Evolutionary conservation across 225 moss, liverwort and hornwort species (phyloP).

Genomic region (Bryum argenteum): DNA sequence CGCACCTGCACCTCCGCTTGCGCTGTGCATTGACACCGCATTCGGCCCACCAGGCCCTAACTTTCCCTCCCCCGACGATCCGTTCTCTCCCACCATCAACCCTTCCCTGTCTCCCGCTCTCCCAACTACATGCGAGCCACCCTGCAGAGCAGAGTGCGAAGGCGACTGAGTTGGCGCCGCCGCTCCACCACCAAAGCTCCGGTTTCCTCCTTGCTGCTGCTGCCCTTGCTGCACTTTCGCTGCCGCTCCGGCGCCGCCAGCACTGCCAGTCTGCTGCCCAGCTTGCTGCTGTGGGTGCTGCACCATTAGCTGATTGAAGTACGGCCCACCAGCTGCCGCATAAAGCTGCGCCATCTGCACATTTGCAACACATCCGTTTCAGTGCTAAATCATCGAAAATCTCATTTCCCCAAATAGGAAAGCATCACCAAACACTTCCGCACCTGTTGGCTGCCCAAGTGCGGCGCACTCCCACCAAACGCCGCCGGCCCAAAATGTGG

Average conservation of each 20-base stretch:
- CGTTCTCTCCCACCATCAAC: conserved; percentile 48
- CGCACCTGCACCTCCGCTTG: not conserved
- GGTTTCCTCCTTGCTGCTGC: conserved; percentile 53
- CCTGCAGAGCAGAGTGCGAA: conserved; percentile 53
- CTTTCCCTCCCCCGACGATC: conserved; percentile 67
- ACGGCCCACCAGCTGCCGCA: conserved; percentile 53
- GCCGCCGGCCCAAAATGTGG: conserved; percentile 64
- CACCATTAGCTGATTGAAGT: conserved; percentile 72
- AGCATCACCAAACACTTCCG: not conserved
- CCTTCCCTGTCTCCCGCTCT: conserved; percentile 62
- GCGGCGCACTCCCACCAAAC: conserved; percentile 55
- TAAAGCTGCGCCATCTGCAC: conserved; percentile 77
- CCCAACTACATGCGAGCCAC: conserved; percentile 45
- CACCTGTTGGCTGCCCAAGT: conserved; percentile 72
- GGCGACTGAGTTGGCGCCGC: conserved; percentile 51
- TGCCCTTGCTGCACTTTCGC: conserved; percentile 53
- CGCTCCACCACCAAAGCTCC: conserved; percentile 47
- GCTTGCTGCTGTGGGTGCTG: conserved; percentile 56
- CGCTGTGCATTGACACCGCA: conserved; percentile 38
- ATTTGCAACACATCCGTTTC: not conserved
- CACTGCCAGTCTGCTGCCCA: conserved; percentile 48
- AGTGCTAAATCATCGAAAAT: not conserved
- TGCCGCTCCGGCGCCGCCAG: conserved; percentile 29
- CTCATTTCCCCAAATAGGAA: not conserved
- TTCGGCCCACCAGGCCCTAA: conserved; percentile 44